A percentile compares a stretch with the other conserved stretches of the same genome.
Evolutionary conservation across 2,329 filamentous ascomycete species (phyloP).

Genomic region (Neonectria magnoliae): DNA sequence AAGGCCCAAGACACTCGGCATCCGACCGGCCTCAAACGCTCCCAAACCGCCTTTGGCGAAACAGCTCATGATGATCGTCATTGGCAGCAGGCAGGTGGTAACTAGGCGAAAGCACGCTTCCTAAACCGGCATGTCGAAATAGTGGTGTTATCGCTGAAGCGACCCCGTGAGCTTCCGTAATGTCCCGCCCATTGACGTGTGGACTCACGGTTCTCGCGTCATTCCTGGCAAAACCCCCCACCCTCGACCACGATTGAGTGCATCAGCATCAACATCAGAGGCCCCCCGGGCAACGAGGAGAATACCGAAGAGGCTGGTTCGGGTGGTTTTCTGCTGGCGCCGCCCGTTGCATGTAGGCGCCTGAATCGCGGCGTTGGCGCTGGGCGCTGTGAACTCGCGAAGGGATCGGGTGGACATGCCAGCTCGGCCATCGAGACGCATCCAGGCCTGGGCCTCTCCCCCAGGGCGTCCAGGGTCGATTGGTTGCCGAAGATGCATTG

Average conservation of each 20-base stretch:
- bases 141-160: constrained; percentile 11
- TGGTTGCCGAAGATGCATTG: constrained; percentile 35
- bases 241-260: constrained; percentile 21
- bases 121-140: constrained; percentile 18
- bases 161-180: constrained; percentile 11
- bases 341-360: constrained; percentile 36
- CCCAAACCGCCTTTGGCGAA: neutral
- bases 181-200: constrained; percentile 36
- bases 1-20: neutral
- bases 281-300: neutral
- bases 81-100: constrained; percentile 14
- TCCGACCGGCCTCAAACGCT: neutral
- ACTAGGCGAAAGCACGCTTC: neutral
- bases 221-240: constrained; percentile 25
- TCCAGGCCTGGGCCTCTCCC: constrained; percentile 36
- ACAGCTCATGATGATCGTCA: constrained; percentile 21
- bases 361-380: constrained; percentile 28
- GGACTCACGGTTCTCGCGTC: constrained; percentile 37
- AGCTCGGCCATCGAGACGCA: constrained; percentile 28
- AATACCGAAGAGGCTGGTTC: neutral
- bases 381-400: neutral
- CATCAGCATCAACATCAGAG: neutral
- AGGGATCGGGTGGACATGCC: neutral
- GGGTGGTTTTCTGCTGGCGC: constrained; percentile 28
- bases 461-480: constrained; percentile 27